Conservation (phyloP, 768 basidiomycete species). For the Leucocoprinus birnbaumii region DNA sequence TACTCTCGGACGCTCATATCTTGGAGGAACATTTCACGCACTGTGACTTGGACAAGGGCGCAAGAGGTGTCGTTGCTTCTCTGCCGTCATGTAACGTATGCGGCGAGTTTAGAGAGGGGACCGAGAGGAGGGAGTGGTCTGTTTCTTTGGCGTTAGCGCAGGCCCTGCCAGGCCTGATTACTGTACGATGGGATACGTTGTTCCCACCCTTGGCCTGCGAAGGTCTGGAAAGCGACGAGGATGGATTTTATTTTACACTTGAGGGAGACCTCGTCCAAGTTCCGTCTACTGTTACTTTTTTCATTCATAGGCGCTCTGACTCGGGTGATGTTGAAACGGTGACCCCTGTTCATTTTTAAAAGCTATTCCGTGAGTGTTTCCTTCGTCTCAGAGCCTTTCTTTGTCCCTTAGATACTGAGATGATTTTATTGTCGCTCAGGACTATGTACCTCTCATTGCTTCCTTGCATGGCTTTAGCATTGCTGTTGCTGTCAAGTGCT, state of each 20-base stretch:
- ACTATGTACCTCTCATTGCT: too few species aligned
- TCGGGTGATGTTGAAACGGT: neutral
- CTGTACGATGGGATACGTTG: slow-evolving; percentile 4
- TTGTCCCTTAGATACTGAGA: too few species aligned
- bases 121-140: slow-evolving; percentile 15
- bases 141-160: neutral
- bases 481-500: neutral
- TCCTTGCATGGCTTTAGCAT: too few species aligned
- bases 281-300: neutral
- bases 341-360: neutral
- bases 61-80: slow-evolving; percentile 21
- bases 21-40: slow-evolving; percentile 47
- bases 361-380: too few species aligned
- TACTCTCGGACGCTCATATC: slow-evolving; percentile 53
- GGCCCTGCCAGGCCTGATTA: neutral
- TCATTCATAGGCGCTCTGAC: neutral
- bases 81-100: slow-evolving; percentile 36
- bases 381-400: too few species aligned
- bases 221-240: neutral
- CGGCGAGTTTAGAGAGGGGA: slow-evolving; percentile 16
- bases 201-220: neutral
- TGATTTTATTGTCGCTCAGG: too few species aligned
- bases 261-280: neutral
- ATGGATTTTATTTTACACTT: neutral
- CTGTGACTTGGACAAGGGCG: slow-evolving; percentile 25